Percentiles rank a stretch among this genome's conserved stretches.
Conservation (phyloP, 2,329 filamentous ascomycete genomes). For the Fusarium odoratissimum region DNA sequence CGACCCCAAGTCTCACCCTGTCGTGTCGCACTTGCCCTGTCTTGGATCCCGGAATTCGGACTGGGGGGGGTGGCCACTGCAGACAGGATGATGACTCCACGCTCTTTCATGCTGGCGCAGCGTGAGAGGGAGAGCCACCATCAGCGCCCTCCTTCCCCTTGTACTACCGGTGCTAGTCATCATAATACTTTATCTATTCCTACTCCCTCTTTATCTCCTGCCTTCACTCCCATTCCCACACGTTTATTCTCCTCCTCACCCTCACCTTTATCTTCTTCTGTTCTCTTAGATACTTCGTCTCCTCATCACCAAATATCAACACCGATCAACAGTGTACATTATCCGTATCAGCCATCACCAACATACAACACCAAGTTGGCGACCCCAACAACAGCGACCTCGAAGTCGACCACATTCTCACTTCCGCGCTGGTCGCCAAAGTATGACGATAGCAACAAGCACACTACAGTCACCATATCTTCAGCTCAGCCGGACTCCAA, state of each 20-base stretch:
- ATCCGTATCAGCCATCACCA: constrained; percentile 14
- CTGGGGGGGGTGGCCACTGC: constrained; percentile 35
- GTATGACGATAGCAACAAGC: constrained; percentile 47
- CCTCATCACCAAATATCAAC: constrained; percentile 9
- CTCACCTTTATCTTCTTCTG: constrained; percentile 18
- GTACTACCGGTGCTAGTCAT: constrained; percentile 35
- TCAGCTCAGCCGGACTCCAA: constrained; percentile 40
- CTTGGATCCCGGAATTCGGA: constrained; percentile 31
- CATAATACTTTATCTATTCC: constrained; percentile 38
- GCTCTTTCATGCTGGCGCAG: constrained; percentile 45
- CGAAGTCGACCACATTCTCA: constrained; percentile 34
- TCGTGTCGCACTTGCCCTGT: constrained; percentile 36
- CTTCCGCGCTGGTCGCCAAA: constrained; percentile 44
- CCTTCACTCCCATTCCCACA: constrained; percentile 28
- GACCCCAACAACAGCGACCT: constrained; percentile 28
- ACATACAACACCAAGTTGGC: constrained; percentile 19
- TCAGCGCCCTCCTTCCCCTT: constrained; percentile 34
- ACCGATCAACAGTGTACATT: constrained; percentile 8
- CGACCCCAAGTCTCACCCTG: constrained; percentile 30
- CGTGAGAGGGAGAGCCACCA: constrained; percentile 36
- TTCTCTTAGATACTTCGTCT: constrained; percentile 30
- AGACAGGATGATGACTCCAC: constrained; percentile 44
- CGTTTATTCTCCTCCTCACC: constrained; percentile 23
- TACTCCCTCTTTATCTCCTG: constrained; percentile 37
- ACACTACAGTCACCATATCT: constrained; percentile 42